A percentile compares a stretch with the other conserved stretches of the same genome.
Conservation (phyloP, 2,329 filamentous ascomycete genomes). For the Cladosporium phlei region DNA sequence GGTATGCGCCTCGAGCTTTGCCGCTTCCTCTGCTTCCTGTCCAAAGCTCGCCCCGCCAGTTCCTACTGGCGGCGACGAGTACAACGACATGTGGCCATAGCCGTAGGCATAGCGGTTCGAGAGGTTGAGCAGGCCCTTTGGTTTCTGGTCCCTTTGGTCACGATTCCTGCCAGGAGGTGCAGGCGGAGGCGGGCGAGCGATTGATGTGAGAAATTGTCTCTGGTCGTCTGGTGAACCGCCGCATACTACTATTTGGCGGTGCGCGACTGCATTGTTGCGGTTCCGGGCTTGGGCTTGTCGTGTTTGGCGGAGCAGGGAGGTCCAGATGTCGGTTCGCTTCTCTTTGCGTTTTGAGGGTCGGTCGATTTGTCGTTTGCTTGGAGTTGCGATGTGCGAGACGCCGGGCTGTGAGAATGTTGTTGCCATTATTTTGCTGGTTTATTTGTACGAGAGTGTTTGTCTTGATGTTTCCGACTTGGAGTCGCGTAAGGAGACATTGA, state of each 20-base stretch:
- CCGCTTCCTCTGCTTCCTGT: conserved; percentile 31
- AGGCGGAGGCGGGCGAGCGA: conserved; percentile 28
- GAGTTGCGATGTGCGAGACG: conserved; percentile 3
- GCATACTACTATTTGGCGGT: conserved; percentile 28
- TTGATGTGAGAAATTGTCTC: conserved; percentile 23
- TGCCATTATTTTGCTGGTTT: background rate
- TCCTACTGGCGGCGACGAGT: conserved; percentile 26
- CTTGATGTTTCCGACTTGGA: too few species aligned
- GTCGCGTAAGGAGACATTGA: too few species aligned
- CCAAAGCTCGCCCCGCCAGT: conserved; percentile 24
- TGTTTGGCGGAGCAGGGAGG: conserved; percentile 30
- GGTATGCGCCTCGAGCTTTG: conserved; percentile 29
- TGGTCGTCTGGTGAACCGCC: conserved; percentile 31
- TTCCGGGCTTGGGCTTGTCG: conserved; percentile 33
- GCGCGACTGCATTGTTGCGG: conserved; percentile 28
- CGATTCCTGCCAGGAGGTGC: conserved; percentile 22
- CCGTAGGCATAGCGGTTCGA: conserved; percentile 33
- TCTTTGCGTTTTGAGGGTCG: conserved; percentile 19
- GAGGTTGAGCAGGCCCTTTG: conserved; percentile 28
- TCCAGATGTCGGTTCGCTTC: conserved; percentile 32
- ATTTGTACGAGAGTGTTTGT: too few species aligned
- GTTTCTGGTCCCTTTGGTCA: conserved; percentile 15
- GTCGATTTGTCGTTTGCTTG: background rate
- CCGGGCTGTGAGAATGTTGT: conserved; percentile 1
- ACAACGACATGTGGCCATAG: conserved; percentile 32